Evolutionary conservation across 1,284 basidiomycete genomes (phyloP).

Genomic region (Ustilago xerochloae): DNA sequence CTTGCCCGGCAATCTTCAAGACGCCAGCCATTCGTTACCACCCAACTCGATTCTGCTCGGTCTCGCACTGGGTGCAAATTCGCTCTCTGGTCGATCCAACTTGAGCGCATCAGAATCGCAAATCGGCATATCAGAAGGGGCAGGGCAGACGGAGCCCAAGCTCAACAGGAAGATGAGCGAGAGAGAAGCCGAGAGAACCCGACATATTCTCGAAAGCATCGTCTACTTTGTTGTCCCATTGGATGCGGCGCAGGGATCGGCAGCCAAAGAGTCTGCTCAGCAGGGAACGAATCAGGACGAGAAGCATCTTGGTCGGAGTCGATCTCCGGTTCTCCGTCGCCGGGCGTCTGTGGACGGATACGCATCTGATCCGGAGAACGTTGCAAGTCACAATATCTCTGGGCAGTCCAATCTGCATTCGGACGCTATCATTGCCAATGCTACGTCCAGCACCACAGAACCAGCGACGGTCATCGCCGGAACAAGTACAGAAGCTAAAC

Average conservation of each 20-base stretch:
- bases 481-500: slow-evolving; percentile 13
- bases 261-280: background rate
- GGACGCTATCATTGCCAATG: too few species aligned
- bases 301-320: background rate
- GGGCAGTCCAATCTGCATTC: too few species aligned
- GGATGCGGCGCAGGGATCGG: background rate
- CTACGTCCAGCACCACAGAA: background rate
- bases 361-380: slow-evolving; percentile 42
- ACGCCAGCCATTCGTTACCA: slow-evolving; percentile 10
- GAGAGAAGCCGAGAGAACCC: slow-evolving; percentile 28
- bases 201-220: slow-evolving; percentile 33
- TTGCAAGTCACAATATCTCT: slow-evolving; percentile 17
- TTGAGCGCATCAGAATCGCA: slow-evolving; percentile 1
- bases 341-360: slow-evolving; percentile 31
- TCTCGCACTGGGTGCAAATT: slow-evolving; percentile 36
- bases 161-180: slow-evolving; percentile 23
- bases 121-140: background rate
- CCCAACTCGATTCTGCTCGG: slow-evolving; percentile 44
- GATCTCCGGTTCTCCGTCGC: slow-evolving; percentile 10
- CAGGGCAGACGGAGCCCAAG: slow-evolving; percentile 8
- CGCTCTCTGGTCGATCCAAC: slow-evolving; percentile 27
- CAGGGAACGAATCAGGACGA: background rate
- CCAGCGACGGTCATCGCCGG: background rate
- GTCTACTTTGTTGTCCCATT: slow-evolving; percentile 35
- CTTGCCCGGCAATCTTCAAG: slow-evolving; percentile 23